Evolutionary conservation across 495 filamentous ascomycete genomes (phyloP).

Genomic region (Penicillium daleae): DNA sequence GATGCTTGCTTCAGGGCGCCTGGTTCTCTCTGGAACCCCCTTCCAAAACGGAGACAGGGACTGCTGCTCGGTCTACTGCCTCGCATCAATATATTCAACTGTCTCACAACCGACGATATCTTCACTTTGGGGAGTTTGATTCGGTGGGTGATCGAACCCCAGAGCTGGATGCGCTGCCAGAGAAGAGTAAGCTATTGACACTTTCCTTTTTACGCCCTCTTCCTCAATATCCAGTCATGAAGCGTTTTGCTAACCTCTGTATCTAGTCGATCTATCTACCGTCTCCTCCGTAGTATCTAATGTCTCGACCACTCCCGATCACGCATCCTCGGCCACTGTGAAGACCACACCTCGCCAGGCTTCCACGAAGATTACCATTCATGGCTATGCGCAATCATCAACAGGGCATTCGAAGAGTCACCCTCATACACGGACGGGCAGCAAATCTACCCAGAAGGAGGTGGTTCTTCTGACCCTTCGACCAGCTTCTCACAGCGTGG

Average conservation of each 20-base stretch:
- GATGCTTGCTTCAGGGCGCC: constrained; percentile 84
- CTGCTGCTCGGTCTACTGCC: constrained; percentile 41
- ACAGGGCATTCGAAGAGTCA: constrained; percentile 33
- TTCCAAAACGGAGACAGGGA: constrained; percentile 42
- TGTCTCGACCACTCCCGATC: constrained; percentile 63
- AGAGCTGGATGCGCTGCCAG: constrained; percentile 69
- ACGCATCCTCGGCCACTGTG: constrained; percentile 58
- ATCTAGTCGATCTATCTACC: constrained; percentile 76
- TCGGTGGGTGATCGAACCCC: constrained; percentile 65
- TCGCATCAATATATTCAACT: constrained; percentile 84
- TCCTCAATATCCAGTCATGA: neutral
- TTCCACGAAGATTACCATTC: constrained; percentile 88
- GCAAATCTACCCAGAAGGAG: constrained; percentile 53
- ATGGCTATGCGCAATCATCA: constrained; percentile 60
- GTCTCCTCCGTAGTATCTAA: constrained; percentile 95
- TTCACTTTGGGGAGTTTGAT: constrained; percentile 92
- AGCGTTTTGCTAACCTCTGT: constrained; percentile 17
- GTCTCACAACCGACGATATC: constrained; percentile 85
- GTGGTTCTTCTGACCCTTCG: constrained; percentile 76
- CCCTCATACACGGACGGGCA: constrained; percentile 39
- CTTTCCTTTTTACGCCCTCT: neutral
- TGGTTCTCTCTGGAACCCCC: constrained; percentile 76
- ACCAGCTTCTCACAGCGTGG: constrained; percentile 77
- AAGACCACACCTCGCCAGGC: constrained; percentile 55
- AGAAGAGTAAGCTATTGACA: constrained; percentile 63